Conservation (phyloP, 495 filamentous ascomycete genomes). For the Cairneyella variabilis region DNA sequence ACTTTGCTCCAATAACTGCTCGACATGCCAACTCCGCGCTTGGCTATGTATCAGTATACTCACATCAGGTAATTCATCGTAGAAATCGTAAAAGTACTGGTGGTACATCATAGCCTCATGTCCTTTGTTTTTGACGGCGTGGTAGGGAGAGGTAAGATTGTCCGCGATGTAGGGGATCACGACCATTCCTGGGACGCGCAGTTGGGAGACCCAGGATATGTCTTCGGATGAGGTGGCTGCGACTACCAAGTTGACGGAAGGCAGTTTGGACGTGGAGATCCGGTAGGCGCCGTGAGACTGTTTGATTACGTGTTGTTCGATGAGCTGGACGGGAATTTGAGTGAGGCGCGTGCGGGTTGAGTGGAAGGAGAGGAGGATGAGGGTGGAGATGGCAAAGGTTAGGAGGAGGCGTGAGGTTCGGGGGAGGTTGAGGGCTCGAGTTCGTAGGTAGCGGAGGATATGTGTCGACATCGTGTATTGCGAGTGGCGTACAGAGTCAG, state of each 20-base stretch:
- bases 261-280: background rate
- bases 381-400: background rate
- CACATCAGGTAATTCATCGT: slow-evolving; percentile 9
- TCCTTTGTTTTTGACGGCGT: slow-evolving; percentile 10
- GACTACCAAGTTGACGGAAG: slow-evolving; percentile 5
- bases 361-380: background rate
- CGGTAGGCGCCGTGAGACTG: background rate
- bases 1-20: slow-evolving; percentile 4
- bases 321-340: background rate
- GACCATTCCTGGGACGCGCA: slow-evolving; percentile 2
- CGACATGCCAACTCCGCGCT: slow-evolving; percentile 4
- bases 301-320: slow-evolving; percentile 4
- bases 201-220: slow-evolving; percentile 2
- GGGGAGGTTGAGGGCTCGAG: background rate
- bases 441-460: background rate
- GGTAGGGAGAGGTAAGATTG: slow-evolving; percentile 1
- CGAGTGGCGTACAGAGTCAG: too few relatives aligned
- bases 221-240: background rate
- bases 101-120: slow-evolving; percentile 13
- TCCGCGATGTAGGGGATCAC: slow-evolving; percentile 9
- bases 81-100: slow-evolving; percentile 13
- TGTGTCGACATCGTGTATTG: too few relatives aligned
- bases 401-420: slow-evolving; percentile 1
- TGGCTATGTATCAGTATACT: slow-evolving; percentile 5
- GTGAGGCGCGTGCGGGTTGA: too few relatives aligned